Evolutionary conservation across 495 filamentous ascomycete genomes (phyloP), one percentile per base, ranked within the genome.

Genomic region (Aspergillus sparsus): DNA sequence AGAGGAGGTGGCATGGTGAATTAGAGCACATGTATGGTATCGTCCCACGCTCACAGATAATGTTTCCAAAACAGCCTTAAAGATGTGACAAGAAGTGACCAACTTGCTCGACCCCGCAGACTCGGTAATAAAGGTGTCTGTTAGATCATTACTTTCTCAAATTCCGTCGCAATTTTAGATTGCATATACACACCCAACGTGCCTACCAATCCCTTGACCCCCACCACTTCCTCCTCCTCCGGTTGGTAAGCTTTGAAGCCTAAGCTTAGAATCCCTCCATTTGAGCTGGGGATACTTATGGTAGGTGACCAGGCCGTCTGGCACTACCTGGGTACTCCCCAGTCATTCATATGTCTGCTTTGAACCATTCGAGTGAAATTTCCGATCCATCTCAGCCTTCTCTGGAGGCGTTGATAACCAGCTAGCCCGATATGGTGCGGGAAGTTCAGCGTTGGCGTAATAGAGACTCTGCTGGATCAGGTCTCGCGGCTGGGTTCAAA

Each of bases 311-410:
- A 27, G 21, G 21, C 21, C 21, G 21, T 27, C 21, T 27, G 21
- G 3, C 21, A 27, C 21, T 27, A 27, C 21, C 3, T 27, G 21
- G 3, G 21, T 27, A 27, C 21, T 27, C 21, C 21, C 21, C 21
- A 1, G 21, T 27, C 21, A 27, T 27, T 27, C 21, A 27, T 1
- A 27, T 27, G 21, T 3, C 21, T 27, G 46, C 15, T 41, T 50
- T 13, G 13, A 27, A 33, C 52, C 46, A 13, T 27, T 15, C 11
- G 35, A 53, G 32, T 33, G 2, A 21, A 64, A 60, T 6, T 8
- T 52, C 62, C 60, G 57, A 46, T 52, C 33, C 36, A 56, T 57
- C 57, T 53, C 62, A 60, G 9, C 62, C 57, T 10, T 57, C 44
- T 11, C 35, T 21, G 31, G 49, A 31, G 7, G 62, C 57, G 32